A percentile compares a stretch with the other conserved stretches of the same genome.
Conservation (phyloP, 306 rosid species). For the Hylodesmum podocarpum region DNA sequence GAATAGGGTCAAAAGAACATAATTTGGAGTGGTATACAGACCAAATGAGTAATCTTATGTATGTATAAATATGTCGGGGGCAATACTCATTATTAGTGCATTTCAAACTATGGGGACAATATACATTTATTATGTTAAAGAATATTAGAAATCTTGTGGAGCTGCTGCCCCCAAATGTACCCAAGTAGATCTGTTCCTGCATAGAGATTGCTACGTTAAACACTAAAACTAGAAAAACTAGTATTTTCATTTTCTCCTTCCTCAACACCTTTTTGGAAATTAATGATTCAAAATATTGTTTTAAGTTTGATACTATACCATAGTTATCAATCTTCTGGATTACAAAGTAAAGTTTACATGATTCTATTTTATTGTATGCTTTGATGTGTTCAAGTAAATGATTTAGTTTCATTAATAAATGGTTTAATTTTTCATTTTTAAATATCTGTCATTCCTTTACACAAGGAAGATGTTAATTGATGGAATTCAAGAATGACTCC, state of each 20-base stretch:
- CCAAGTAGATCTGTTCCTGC: not conserved
- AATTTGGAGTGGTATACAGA: not conserved
- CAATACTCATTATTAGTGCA: not conserved
- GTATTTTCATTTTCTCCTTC: not conserved
- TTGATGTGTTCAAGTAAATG: not conserved
- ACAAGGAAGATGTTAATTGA: not conserved
- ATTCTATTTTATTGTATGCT: slow-evolving; percentile 2
- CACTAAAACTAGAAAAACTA: slow-evolving; percentile 1
- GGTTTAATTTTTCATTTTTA: not conserved
- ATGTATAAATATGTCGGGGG: not conserved
- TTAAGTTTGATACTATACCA: not conserved
- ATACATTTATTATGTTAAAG: not conserved
- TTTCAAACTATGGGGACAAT: not conserved
- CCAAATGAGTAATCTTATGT: not conserved
- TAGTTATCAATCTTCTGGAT: not conserved
- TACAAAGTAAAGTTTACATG: not conserved
- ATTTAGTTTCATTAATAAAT: not conserved
- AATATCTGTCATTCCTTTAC: not conserved
- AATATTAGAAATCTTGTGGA: not conserved
- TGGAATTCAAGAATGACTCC: not conserved
- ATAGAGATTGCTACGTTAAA: not conserved
- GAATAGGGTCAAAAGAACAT: not conserved
- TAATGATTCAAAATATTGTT: slow-evolving; percentile 2
- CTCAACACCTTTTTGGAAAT: not conserved
- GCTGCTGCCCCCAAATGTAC: no score